Percentiles rank a stretch among this genome's conserved stretches.
Evolutionary conservation across 768 basidiomycete species (phyloP).

Genomic region (Rhizopogon salebrosus): DNA sequence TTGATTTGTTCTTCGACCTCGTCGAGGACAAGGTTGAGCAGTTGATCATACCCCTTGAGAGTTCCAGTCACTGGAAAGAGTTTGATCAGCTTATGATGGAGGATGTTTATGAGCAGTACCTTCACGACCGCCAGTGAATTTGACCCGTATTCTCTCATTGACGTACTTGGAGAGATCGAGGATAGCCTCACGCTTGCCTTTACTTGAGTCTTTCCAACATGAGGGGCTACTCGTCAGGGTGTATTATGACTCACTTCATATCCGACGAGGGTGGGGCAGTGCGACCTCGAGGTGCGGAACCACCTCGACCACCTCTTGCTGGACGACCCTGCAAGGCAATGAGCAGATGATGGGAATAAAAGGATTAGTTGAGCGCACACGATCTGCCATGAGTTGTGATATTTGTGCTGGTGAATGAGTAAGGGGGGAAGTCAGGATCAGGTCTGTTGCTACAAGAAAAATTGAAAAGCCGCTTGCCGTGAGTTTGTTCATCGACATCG

Average conservation of each 20-base stretch:
- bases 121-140: slow-evolving; percentile 97
- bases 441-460: slow-evolving; percentile 1
- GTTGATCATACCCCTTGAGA: slow-evolving; percentile 93
- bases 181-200: slow-evolving; percentile 81
- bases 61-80: slow-evolving; percentile 70
- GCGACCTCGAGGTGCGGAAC: slow-evolving; percentile 24
- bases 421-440: too few relatives aligned
- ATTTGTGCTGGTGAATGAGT: too few relatives aligned
- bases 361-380: slow-evolving; percentile 14
- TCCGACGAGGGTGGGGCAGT: slow-evolving; percentile 14
- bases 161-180: slow-evolving; percentile 93
- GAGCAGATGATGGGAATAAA: slow-evolving; percentile 11
- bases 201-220: slow-evolving; percentile 28
- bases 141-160: slow-evolving; percentile 88
- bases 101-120: slow-evolving; percentile 39
- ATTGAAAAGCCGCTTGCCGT: slow-evolving; percentile 33
- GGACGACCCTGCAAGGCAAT: slow-evolving; percentile 49
- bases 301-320: slow-evolving; percentile 41
- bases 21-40: slow-evolving; percentile 95
- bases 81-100: not conserved
- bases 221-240: slow-evolving; percentile 6
- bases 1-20: slow-evolving; percentile 83
- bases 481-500: slow-evolving; percentile 13
- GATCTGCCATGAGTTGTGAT: slow-evolving; percentile 24
- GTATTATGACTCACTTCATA: slow-evolving; percentile 19